A percentile compares a stretch with the other conserved stretches of the same genome.
phyloP scores from a whole-genome alignment of 2,329 filamentous ascomycete genomes.

The Fusarium transvaalense region DNA sequence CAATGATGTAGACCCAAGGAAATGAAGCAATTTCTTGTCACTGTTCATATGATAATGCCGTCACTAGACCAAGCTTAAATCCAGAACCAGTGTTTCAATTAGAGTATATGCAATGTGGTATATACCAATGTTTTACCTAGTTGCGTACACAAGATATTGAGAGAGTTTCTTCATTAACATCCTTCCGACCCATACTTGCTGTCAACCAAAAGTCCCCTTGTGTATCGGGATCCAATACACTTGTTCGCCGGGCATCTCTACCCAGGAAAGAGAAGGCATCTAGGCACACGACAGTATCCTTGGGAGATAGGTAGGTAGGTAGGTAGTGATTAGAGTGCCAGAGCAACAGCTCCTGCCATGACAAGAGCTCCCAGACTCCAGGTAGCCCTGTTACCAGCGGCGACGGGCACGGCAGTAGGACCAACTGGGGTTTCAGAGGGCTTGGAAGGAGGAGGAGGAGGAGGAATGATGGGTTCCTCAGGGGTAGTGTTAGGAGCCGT shows the following conservation, averaged over 20 bases:
- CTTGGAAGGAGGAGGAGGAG: not conserved
- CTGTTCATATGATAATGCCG: not conserved
- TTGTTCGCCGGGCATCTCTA: not conserved
- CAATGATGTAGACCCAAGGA: not conserved
- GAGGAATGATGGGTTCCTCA: not conserved
- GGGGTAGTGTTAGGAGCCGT: not conserved
- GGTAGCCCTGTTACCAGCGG: slow-evolving; percentile 54
- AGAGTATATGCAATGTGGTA: not conserved
- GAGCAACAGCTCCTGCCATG: slow-evolving; percentile 55
- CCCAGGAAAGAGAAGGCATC: not conserved
- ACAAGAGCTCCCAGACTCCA: slow-evolving; percentile 55
- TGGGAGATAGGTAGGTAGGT: not conserved
- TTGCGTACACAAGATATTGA: not conserved
- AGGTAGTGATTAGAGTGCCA: slow-evolving; percentile 51
- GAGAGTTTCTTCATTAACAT: not conserved
- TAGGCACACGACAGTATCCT: not conserved
- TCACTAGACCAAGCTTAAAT: not conserved
- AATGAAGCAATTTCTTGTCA: not conserved
- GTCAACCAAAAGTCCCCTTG: not conserved
- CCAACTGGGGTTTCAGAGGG: slow-evolving; percentile 17
- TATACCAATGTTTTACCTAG: not conserved
- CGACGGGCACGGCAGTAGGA: slow-evolving; percentile 49
- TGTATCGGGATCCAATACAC: not conserved
- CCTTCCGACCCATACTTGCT: not conserved
- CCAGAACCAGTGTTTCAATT: slow-evolving; percentile 3